Evolutionary conservation across 2,329 filamentous ascomycete species (phyloP).

Genomic region (Basipetospora chlamydospora): DNA sequence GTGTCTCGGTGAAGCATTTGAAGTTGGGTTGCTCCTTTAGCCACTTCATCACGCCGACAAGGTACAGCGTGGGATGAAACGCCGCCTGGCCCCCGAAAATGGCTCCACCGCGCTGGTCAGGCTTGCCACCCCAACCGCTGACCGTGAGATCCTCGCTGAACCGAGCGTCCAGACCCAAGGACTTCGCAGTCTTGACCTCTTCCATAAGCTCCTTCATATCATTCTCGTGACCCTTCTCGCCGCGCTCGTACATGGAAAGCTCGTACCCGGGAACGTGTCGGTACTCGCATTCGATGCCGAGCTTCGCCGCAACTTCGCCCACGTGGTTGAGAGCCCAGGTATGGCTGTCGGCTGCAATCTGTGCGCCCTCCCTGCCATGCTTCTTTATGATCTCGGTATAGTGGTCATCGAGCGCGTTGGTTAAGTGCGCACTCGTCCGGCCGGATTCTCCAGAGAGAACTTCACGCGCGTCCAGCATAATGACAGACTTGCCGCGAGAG

Average conservation of each 20-base stretch:
- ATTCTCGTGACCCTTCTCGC: constrained; percentile 25
- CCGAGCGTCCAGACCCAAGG: constrained; percentile 26
- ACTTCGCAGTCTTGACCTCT: constrained; percentile 27
- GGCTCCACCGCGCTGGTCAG: constrained; percentile 35
- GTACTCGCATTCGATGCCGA: constrained; percentile 42
- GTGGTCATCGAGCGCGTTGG: constrained; percentile 37
- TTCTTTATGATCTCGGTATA: constrained; percentile 35
- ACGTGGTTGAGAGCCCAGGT: constrained; percentile 36
- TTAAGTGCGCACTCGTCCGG: constrained; percentile 37
- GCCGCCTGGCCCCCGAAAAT: constrained; percentile 33
- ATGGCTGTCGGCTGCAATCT: constrained; percentile 36
- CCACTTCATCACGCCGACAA: constrained; percentile 35
- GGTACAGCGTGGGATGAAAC: constrained; percentile 42
- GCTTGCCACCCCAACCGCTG: constrained; percentile 33
- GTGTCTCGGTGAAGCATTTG: constrained; percentile 34
- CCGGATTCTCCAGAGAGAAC: constrained; percentile 38
- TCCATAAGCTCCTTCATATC: constrained; percentile 20
- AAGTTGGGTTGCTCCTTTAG: constrained; percentile 37
- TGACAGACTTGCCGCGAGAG: constrained; percentile 30
- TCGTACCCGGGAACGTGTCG: constrained; percentile 32
- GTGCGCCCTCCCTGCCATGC: constrained; percentile 33
- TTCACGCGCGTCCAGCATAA: constrained; percentile 39
- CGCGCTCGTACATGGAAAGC: constrained; percentile 31
- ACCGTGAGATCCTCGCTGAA: constrained; percentile 24
- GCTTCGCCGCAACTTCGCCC: constrained; percentile 30